Evolutionary conservation across 352 stramenopile species (phyloP).

Genomic region (Salisapilia sapeloensis): DNA sequence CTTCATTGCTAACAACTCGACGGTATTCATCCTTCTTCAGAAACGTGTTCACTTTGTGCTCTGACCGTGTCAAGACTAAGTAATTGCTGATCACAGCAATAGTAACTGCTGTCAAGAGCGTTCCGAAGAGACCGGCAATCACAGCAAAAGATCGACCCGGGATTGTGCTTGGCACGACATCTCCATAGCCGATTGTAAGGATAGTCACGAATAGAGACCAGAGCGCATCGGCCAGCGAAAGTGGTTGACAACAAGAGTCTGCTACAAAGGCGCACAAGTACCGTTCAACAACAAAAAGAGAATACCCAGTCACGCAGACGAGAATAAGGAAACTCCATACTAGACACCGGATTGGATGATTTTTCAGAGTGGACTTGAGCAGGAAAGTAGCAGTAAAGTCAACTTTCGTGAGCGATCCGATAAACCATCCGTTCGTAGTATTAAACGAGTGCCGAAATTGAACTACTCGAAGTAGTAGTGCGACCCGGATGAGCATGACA

Average conservation of each 20-base stretch:
- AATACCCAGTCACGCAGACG: slow-evolving; percentile 26
- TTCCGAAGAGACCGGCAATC: slow-evolving; percentile 27
- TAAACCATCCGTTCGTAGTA: slow-evolving; percentile 69
- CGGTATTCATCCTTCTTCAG: slow-evolving; percentile 59
- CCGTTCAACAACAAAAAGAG: slow-evolving; percentile 47
- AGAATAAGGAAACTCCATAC: slow-evolving; percentile 18
- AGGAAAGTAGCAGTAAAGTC: slow-evolving; percentile 59
- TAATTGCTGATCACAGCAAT: slow-evolving; percentile 68
- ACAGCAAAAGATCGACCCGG: slow-evolving; percentile 30
- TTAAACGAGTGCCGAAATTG: slow-evolving; percentile 60
- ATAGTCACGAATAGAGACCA: slow-evolving; percentile 57
- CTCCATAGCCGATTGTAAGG: slow-evolving; percentile 56
- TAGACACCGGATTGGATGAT: slow-evolving; percentile 33
- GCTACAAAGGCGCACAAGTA: slow-evolving; percentile 45
- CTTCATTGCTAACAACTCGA: slow-evolving; percentile 33
- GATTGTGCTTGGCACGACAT: slow-evolving; percentile 33
- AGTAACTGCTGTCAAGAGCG: slow-evolving; percentile 37
- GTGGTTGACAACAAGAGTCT: slow-evolving; percentile 33
- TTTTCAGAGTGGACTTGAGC: slow-evolving; percentile 61
- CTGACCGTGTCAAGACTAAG: slow-evolving; percentile 48
- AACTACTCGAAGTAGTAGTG: slow-evolving; percentile 31
- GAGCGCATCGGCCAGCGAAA: slow-evolving; percentile 28
- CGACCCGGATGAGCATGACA: slow-evolving; percentile 38
- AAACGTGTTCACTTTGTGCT: slow-evolving; percentile 70
- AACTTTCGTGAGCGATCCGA: slow-evolving; percentile 56